Conservation (phyloP, 2,329 filamentous ascomycete species). For the Aspergillus pseudonomiae region DNA sequence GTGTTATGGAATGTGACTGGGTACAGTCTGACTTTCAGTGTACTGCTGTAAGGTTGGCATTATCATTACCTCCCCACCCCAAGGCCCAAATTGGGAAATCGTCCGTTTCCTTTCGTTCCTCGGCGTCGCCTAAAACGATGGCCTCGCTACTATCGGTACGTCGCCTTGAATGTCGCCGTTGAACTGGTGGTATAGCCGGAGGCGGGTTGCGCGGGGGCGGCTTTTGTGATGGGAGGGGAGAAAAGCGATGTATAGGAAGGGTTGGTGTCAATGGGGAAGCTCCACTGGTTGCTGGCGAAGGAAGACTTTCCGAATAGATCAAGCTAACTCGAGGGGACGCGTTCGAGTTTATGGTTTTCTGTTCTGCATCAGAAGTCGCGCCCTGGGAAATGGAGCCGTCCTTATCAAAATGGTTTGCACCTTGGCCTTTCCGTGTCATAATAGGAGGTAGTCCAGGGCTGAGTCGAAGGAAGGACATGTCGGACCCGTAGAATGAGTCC, state of each 20-base stretch:
- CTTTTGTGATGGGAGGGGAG: slow-evolving; percentile 37
- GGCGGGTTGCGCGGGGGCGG: slow-evolving; percentile 35
- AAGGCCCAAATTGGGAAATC: slow-evolving; percentile 49
- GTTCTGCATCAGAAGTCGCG: slow-evolving; percentile 39
- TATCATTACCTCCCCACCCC: slow-evolving; percentile 46
- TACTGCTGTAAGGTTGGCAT: slow-evolving; percentile 37
- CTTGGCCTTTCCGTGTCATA: slow-evolving; percentile 28
- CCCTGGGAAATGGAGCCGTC: slow-evolving; percentile 31
- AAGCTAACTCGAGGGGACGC: slow-evolving; percentile 38
- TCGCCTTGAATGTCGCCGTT: slow-evolving; percentile 42
- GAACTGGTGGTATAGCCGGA: slow-evolving; percentile 36
- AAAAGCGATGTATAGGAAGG: slow-evolving; percentile 43
- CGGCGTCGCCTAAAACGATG: slow-evolving; percentile 48
- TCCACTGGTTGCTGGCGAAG: slow-evolving; percentile 40
- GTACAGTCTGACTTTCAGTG: slow-evolving; percentile 30
- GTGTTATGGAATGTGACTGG: neutral
- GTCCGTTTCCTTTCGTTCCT: slow-evolving; percentile 59
- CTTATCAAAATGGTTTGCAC: slow-evolving; percentile 32
- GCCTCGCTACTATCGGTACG: slow-evolving; percentile 50
- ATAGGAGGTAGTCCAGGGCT: slow-evolving; percentile 37
- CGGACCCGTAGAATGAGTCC: slow-evolving; percentile 39
- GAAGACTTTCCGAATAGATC: slow-evolving; percentile 41
- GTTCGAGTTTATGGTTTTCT: slow-evolving; percentile 35
- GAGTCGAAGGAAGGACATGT: slow-evolving; percentile 45
- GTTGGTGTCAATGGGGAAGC: slow-evolving; percentile 46